Evolutionary conservation across 352 stramenopile species (phyloP).

Genomic region (Pythium pectinolyticum): DNA sequence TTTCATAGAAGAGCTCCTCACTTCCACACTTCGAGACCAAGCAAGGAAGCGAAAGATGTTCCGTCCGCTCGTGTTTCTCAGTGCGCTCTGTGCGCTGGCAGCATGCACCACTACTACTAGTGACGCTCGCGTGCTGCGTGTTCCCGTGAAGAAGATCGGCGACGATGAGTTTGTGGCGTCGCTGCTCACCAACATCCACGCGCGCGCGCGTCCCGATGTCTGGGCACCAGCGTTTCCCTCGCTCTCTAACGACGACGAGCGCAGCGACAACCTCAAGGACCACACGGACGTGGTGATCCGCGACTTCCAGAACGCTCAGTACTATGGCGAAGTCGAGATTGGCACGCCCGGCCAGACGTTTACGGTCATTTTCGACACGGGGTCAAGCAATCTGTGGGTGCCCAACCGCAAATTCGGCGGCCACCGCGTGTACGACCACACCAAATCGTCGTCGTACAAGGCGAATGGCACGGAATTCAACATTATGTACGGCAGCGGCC

Average conservation of each 20-base stretch:
- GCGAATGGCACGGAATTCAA: conserved; percentile 91
- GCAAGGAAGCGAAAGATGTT: conserved; percentile 18
- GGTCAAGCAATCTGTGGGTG: conserved; percentile 97
- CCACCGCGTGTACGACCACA: conserved; percentile 89
- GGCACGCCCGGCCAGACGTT: conserved; percentile 92
- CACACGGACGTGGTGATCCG: conserved; percentile 74
- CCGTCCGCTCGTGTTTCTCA: conserved; percentile 27
- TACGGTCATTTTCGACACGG: conserved; percentile 97
- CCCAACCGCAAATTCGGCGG: conserved; percentile 76
- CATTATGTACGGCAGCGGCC: conserved; percentile 95
- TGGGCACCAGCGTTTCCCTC: conserved; percentile 44
- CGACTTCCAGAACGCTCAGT: conserved; percentile 93
- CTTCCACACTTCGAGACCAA: not conserved
- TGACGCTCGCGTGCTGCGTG: conserved; percentile 44
- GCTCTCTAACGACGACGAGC: not conserved
- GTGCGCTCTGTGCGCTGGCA: conserved; percentile 21
- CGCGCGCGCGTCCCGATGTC: conserved; percentile 36
- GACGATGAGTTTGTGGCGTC: conserved; percentile 63
- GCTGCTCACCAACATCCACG: conserved; percentile 53
- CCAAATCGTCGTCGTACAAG: conserved; percentile 84
- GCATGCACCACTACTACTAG: conserved; percentile 11
- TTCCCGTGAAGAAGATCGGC: conserved; percentile 69
- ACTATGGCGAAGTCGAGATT: conserved; percentile 91
- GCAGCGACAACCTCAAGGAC: conserved; percentile 6
- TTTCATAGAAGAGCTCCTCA: not conserved